Percentiles rank a stretch among this genome's conserved stretches.
Evolutionary conservation across 768 basidiomycete genomes (phyloP).

Genomic region (Cubamyces lactineus): DNA sequence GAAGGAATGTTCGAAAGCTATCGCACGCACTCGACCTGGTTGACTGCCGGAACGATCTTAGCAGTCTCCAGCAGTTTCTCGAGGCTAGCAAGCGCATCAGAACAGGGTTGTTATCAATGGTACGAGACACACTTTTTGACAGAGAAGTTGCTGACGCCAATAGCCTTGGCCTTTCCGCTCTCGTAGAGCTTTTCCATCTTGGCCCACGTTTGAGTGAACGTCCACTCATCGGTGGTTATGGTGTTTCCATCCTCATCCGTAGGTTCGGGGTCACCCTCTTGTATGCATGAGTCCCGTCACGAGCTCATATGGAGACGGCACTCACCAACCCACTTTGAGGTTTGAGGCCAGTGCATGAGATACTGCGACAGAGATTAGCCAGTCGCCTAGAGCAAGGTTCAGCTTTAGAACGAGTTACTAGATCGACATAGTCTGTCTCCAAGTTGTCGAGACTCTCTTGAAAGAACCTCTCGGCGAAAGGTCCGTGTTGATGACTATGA

Average conservation of each 20-base stretch:
- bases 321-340: constrained; percentile 37
- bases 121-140: constrained; percentile 49
- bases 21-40: constrained; percentile 38
- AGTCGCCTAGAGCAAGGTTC: background rate
- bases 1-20: background rate
- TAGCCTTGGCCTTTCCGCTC: constrained; percentile 50
- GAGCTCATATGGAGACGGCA: no score
- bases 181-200: constrained; percentile 53
- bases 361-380: constrained; percentile 37
- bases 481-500: constrained; percentile 43
- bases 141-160: constrained; percentile 65
- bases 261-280: constrained; percentile 32
- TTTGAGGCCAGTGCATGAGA: constrained; percentile 55
- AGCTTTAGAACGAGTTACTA: constrained; percentile 13
- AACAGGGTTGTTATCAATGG: background rate
- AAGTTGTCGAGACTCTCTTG: constrained; percentile 35
- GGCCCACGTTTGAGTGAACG: constrained; percentile 49
- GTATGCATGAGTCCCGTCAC: no score
- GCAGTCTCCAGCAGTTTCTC: constrained; percentile 35
- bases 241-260: constrained; percentile 38
- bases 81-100: constrained; percentile 23
- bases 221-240: constrained; percentile 33
- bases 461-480: constrained; percentile 32
- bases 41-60: constrained; percentile 40
- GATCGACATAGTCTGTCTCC: constrained; percentile 37